Evolutionary conservation across 169 alveolate species (phyloP).

Genomic region (Cryptosporidium parvum): DNA sequence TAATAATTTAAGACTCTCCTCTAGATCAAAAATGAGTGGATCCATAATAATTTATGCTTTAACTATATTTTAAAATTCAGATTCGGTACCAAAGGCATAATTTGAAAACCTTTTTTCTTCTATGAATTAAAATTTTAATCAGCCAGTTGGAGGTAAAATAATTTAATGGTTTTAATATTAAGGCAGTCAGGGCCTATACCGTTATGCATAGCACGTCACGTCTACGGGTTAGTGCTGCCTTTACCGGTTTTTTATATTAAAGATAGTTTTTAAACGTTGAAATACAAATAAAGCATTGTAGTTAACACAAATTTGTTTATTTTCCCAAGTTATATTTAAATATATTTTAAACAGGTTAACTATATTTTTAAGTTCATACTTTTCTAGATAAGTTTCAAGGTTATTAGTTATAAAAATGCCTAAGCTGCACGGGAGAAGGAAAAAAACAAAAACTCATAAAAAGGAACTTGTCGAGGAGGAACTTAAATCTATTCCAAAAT

Average conservation of each 20-base stretch:
- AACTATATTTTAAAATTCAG: neutral
- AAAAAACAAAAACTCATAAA: slow-evolving; percentile 67
- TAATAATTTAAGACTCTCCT: slow-evolving; percentile 16
- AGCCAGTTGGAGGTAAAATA: neutral
- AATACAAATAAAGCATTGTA: neutral
- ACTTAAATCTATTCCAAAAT: slow-evolving; percentile 71
- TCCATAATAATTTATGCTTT: slow-evolving; percentile 20
- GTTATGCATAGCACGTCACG: slow-evolving; percentile 23
- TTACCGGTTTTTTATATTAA: slow-evolving; percentile 36
- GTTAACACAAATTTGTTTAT: neutral
- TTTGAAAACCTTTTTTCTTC: neutral
- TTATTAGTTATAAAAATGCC: slow-evolving; percentile 21
- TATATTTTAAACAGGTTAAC: neutral
- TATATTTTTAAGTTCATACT: neutral
- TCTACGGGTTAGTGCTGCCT: slow-evolving; percentile 1
- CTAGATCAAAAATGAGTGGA: slow-evolving; percentile 53
- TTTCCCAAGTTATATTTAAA: neutral
- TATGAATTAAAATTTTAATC: neutral
- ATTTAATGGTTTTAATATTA: neutral
- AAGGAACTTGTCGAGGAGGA: slow-evolving; percentile 71
- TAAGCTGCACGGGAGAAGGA: slow-evolving; percentile 49
- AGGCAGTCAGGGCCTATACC: neutral
- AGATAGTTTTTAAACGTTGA: neutral
- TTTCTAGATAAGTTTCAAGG: neutral
- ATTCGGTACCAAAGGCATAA: neutral